phyloP scores from a whole-genome alignment of 192 early-diverging fungal genomes.

The Ramicandelaber brevisporus region DNA sequence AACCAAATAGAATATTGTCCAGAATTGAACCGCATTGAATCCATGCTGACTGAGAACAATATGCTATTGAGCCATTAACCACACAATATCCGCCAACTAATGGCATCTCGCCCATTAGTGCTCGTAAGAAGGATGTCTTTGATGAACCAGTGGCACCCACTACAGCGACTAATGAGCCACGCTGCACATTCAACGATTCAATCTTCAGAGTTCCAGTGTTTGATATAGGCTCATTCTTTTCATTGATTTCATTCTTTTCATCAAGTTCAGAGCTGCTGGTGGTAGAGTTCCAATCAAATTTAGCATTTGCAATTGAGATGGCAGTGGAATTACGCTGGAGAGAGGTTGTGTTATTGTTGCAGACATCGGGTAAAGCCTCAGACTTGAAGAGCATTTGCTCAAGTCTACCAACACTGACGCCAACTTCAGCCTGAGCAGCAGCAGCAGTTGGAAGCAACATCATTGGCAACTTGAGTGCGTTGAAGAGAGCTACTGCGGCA shows the following conservation, averaged over 20 bases:
- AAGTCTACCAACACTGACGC: too few relatives aligned
- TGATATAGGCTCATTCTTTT: slow-evolving; percentile 10
- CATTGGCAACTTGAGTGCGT: neutral
- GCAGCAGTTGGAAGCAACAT: neutral
- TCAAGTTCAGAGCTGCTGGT: slow-evolving; percentile 1
- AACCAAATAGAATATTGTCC: slow-evolving; percentile 87
- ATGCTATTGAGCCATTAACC: slow-evolving; percentile 36
- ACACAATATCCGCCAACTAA: slow-evolving; percentile 30
- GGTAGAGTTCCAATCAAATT: slow-evolving; percentile 11
- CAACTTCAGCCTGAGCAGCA: too few relatives aligned
- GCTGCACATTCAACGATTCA: slow-evolving; percentile 11
- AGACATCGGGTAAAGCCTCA: too few relatives aligned
- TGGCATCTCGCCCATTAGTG: slow-evolving; percentile 75
- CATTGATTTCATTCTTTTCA: slow-evolving; percentile 19
- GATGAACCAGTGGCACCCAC: slow-evolving; percentile 43
- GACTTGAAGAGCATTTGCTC: too few relatives aligned
- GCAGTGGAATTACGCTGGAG: slow-evolving; percentile 12
- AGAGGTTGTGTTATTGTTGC: too few relatives aligned
- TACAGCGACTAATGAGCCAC: slow-evolving; percentile 20
- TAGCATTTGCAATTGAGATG: too few relatives aligned
- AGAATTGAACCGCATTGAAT: slow-evolving; percentile 79
- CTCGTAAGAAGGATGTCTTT: slow-evolving; percentile 50
- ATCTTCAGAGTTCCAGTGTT: slow-evolving; percentile 13
- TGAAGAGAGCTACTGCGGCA: slow-evolving; percentile 1
- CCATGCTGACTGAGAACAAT: slow-evolving; percentile 53